Base-by-base conservation (phyloP, 306 rosid genomes). In the Vigna unguiculata region DNA sequence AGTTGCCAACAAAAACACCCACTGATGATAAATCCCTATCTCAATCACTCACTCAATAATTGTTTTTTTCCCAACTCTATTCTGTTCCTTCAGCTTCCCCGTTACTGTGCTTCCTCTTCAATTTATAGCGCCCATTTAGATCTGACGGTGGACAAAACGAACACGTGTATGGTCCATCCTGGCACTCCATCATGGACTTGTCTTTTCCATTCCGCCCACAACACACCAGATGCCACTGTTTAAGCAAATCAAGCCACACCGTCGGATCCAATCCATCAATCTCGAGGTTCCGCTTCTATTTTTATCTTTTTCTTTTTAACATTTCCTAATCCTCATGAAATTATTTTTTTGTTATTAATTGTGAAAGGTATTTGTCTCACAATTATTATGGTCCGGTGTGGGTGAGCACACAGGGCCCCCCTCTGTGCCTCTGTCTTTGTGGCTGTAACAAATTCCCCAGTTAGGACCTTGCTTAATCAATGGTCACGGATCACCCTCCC, bases 91-190 rank as follows among this genome's bases (percentile, higher is more conserved):
- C 40, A 34, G 9, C 40, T 6, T 34, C 40, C 8, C 2, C 9
- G 6, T 6, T 21, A 9, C 22, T 1, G 17, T 40, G 13, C 12
- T 24, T 41, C 20, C 41, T 28, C 15, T 22, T 34, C 2, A 0
- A 8, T 71, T 36, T 79, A 79, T 79, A 79, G 43, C 0, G 28
- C 8, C 0, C 9, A 4, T 22, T 22, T 19, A 5, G 0, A 57
- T 57, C 61, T 15, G 1, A 24, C 17, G 63, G n/a, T 57, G 8
- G 3, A 4, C 2, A 4, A 11, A 0, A 13, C 9, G 4, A 51
- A 81, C 84, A 69, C 83, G 83, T 80, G 83, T 52, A 80, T 30
- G 74, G 74, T 36, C 69, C 32, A 17, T 36, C 30, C 48, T 11
- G 16, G 1, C 5, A 43, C 16, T 43, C 48, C 46, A 1, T 28